Evolutionary conservation across 208 protist species (phyloP).

Genomic region (Trypanosoma boissoni): DNA sequence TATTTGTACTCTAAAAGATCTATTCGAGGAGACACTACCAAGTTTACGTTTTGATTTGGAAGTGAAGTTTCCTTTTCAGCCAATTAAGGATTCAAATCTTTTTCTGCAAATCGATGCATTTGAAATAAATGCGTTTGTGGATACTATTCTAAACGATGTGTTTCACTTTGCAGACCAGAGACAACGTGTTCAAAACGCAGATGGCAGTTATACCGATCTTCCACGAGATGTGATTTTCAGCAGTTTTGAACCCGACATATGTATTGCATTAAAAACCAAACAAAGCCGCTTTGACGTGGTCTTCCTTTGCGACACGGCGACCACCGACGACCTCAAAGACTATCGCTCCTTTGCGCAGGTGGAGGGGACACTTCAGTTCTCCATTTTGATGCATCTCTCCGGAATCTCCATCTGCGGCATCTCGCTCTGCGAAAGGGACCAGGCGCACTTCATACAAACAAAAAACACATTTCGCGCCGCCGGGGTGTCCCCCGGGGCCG

Average conservation of each 20-base stretch:
- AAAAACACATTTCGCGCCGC: neutral
- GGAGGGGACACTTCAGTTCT: constrained; percentile 74
- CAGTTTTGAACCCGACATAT: constrained; percentile 81
- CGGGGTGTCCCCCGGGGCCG: too few species aligned
- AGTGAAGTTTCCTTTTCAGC: constrained; percentile 79
- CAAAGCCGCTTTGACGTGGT: constrained; percentile 81
- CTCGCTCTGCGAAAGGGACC: constrained; percentile 33
- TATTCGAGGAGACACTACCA: constrained; percentile 54
- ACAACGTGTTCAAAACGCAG: constrained; percentile 13
- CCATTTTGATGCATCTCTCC: constrained; percentile 51
- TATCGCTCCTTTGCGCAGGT: constrained; percentile 67
- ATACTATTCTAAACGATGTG: constrained; percentile 62
- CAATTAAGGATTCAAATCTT: constrained; percentile 61
- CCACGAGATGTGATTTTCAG: constrained; percentile 66
- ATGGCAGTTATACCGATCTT: constrained; percentile 3
- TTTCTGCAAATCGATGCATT: constrained; percentile 74
- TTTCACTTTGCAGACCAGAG: constrained; percentile 49
- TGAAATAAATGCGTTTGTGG: constrained; percentile 80
- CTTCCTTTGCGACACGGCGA: constrained; percentile 69
- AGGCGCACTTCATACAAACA: constrained; percentile 19
- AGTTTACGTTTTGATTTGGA: constrained; percentile 68
- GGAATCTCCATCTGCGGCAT: constrained; percentile 67
- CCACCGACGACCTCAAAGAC: constrained; percentile 72
- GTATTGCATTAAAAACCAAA: constrained; percentile 62
- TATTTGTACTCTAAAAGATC: constrained; percentile 57